phyloP scores from a whole-genome alignment of 257 asterid genomes.

The Gentiana straminea region DNA sequence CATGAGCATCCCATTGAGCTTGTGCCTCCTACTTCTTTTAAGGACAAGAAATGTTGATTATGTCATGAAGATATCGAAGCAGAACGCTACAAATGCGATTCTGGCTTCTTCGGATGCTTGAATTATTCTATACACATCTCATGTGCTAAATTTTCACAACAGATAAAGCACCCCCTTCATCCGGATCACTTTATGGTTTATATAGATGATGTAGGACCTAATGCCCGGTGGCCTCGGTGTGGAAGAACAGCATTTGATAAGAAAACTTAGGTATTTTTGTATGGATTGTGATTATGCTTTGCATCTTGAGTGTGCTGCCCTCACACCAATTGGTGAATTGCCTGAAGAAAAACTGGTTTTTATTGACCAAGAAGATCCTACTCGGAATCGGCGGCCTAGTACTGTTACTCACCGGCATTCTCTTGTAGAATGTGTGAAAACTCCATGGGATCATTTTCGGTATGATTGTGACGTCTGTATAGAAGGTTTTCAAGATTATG shows the following conservation, averaged over 20 bases:
- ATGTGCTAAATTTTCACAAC: slow-evolving; percentile 1
- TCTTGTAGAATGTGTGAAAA: background rate
- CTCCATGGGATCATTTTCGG: background rate
- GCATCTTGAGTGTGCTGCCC: slow-evolving; percentile 1
- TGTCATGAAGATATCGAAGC: too few species aligned
- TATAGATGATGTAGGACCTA: background rate
- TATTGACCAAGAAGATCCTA: too few species aligned
- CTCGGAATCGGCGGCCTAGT: too few species aligned
- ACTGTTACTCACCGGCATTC: too few species aligned
- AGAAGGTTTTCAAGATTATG: background rate
- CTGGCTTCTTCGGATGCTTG: too few species aligned
- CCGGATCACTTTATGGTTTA: background rate
- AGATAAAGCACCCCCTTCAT: slow-evolving; percentile 1
- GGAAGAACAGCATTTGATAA: too few species aligned
- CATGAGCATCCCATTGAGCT: too few species aligned
- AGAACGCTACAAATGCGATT: too few species aligned
- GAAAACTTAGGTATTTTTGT: background rate
- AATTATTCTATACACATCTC: background rate
- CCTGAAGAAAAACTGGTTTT: too few species aligned
- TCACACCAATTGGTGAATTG: background rate
- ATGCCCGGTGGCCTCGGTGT: too few species aligned
- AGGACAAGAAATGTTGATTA: too few species aligned
- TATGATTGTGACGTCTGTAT: background rate
- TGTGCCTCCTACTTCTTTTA: too few species aligned
- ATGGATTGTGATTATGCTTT: background rate